These are phyloP conservation scores for Backusella morwellensis DNA, from an alignment of 192 early-diverging fungal genomes.

Conservation along the genomic window DNA sequence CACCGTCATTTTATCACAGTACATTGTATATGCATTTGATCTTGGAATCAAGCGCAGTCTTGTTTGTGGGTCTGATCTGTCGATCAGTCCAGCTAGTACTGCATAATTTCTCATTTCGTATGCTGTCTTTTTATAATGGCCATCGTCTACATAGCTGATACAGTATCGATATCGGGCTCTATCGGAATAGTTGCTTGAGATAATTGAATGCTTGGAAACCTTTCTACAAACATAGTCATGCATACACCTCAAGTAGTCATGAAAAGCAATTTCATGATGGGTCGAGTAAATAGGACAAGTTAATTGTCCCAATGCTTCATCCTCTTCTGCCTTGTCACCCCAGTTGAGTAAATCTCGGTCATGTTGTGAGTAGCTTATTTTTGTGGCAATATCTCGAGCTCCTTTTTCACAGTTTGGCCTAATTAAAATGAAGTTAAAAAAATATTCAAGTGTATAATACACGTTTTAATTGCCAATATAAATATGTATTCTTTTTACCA, in stretches of 20 bases:
- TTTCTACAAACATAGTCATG: background rate
- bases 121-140: background rate
- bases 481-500: background rate
- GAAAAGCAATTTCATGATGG: background rate
- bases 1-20: slow-evolving; percentile 34
- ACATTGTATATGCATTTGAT: slow-evolving; percentile 41
- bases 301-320: background rate
- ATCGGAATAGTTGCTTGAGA: background rate
- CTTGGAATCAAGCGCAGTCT: slow-evolving; percentile 41
- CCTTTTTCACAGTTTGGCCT: background rate
- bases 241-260: background rate
- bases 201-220: background rate
- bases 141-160: background rate
- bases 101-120: slow-evolving; percentile 1
- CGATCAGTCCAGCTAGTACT: slow-evolving; percentile 37
- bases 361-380: background rate
- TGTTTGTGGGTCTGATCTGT: slow-evolving; percentile 29
- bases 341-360: background rate
- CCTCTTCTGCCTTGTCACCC: background rate
- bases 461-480: too few species aligned
- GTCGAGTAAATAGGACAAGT: background rate
- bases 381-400: background rate
- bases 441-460: background rate
- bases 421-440: background rate
- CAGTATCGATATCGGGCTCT: background rate